A percentile compares a stretch with the other conserved stretches of the same genome.
Conservation (phyloP, 345 rosid species). For the Linum usitatissimum region DNA sequence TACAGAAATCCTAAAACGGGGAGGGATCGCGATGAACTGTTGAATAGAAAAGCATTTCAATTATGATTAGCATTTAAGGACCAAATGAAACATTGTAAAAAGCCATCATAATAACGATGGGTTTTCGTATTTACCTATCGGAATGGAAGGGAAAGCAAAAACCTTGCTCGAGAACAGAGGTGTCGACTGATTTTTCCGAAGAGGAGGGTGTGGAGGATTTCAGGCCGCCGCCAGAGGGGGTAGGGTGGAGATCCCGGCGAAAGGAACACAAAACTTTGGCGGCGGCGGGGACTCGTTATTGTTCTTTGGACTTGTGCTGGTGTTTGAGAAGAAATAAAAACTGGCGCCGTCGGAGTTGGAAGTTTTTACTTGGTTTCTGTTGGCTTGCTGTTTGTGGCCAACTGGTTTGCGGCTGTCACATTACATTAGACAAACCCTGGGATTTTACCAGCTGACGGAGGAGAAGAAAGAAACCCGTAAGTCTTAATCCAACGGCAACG, state of each 20-base stretch:
- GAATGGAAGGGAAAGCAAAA: neutral
- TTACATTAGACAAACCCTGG: neutral
- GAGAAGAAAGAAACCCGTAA: neutral
- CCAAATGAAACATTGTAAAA: no score
- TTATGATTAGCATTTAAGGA: no score
- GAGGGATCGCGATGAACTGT: no score
- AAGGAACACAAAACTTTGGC: neutral
- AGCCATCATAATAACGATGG: neutral
- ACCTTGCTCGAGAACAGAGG: neutral
- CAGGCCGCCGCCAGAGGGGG: neutral
- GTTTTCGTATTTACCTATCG: neutral
- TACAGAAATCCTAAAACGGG: no score
- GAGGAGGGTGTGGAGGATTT: neutral
- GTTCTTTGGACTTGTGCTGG: neutral
- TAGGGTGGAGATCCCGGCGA: neutral
- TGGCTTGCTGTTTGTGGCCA: neutral
- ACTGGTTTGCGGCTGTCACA: neutral
- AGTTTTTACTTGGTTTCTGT: no score
- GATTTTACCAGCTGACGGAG: neutral
- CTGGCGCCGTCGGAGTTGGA: no score
- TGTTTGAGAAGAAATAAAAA: neutral
- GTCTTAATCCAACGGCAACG: neutral
- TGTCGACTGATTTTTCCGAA: neutral
- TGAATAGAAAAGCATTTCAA: no score
- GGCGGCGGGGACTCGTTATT: neutral